Evolutionary conservation across 2,329 filamentous ascomycete genomes (phyloP).

Genomic region (Calonectria henricotiae): DNA sequence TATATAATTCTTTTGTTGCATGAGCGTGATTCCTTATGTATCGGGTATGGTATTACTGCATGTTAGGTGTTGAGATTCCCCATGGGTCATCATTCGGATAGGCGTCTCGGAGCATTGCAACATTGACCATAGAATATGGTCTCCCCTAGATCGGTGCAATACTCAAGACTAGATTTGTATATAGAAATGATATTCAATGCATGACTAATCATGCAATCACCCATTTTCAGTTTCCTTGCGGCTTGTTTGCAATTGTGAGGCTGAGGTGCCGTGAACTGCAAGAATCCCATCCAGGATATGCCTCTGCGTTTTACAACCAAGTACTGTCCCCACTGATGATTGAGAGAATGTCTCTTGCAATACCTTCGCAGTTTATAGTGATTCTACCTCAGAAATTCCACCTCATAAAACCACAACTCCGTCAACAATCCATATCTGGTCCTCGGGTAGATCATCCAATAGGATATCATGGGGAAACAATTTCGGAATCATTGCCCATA

Average conservation of each 20-base stretch:
- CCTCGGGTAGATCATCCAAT: neutral
- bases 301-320: no score
- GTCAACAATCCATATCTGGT: conserved; percentile 4
- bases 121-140: neutral
- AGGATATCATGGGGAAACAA: conserved; percentile 11
- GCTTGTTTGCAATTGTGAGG: no score
- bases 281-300: no score
- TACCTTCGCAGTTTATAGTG: neutral
- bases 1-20: neutral
- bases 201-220: no score
- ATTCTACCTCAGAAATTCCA: neutral
- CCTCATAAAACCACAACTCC: neutral
- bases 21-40: conserved; percentile 1
- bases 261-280: no score
- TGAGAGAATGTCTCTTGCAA: no score
- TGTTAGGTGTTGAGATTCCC: conserved; percentile 1
- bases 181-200: neutral
- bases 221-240: no score
- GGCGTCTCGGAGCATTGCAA: conserved; percentile 6
- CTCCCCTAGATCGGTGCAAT: neutral
- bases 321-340: no score
- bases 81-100: neutral
- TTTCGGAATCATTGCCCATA: conserved; percentile 9
- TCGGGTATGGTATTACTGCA: neutral
- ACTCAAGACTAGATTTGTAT: neutral